Evolutionary conservation across 441 rosid genomes (phyloP), one percentile per base, ranked within the genome.

Genomic region (Syzygium syzygioides): DNA sequence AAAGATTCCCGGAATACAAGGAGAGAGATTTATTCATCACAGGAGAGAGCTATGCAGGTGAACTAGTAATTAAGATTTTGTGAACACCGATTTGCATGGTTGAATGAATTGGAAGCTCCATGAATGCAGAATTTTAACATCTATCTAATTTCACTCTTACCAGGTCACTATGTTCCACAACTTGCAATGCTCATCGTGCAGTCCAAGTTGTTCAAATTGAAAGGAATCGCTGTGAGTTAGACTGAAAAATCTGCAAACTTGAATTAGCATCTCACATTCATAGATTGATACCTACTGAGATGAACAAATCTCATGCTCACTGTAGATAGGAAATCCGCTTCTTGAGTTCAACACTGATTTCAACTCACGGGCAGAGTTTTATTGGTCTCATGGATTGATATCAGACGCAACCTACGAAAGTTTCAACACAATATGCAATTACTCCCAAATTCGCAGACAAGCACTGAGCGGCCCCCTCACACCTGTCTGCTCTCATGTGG

Each of bases 191-290:
- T 59, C 66, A 28, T 59, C 32, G 17, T 59, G 66, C 66, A 59
- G 32, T 59, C 66, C 66, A 26, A 28, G 66, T 0, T 28, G 32
- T 26, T 59, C 66, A 59, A 59, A 11, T 59, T 59, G 0, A 59
- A 59, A 17, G 66, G 66, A 55, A 89, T 94, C 14, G 94, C 94
- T 45, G 95, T 94, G 79, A 92, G 96, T 87, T 62, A 14, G 71
- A 62, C 37, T 62, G 37, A 62, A n/a, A 62, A n/a, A 0, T n/a
- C 71, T n/a, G 2, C 37, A n/a, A 62, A 62, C 37, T 62, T 62
- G 2, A 62, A 62, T n/a, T 3, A n/a, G 71, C 71, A 62, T 62
- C 68, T 62, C 68, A 62, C 34, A 0, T 62, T 6, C 2, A 3
- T n/a, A 7, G 18, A 1, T 60, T n/a, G 34, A 60, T 60, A 6